These are phyloP conservation scores for Fusarium sp. DNA, from an alignment of 2,329 filamentous ascomycete genomes.

Conservation along the genomic window DNA sequence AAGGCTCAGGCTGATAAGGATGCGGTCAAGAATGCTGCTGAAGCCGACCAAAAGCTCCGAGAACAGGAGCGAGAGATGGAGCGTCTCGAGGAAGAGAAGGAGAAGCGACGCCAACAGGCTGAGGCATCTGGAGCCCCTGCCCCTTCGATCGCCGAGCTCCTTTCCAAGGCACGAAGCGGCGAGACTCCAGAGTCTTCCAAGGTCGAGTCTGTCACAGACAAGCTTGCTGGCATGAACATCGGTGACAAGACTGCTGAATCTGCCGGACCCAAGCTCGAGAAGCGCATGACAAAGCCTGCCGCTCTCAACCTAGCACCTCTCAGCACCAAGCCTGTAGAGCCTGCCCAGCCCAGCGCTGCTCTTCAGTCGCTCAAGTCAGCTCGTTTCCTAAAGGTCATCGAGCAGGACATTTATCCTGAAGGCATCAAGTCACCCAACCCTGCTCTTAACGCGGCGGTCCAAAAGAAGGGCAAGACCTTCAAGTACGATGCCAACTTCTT, in stretches of 20 bases:
- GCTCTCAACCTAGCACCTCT: conserved; percentile 87
- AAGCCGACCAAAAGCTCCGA: conserved; percentile 75
- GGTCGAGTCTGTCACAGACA: conserved; percentile 59
- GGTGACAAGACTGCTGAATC: conserved; percentile 61
- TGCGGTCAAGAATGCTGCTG: conserved; percentile 62
- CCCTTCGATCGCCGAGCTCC: conserved; percentile 65
- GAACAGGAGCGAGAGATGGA: conserved; percentile 82
- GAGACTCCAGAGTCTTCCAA: conserved; percentile 58
- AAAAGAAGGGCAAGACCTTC: conserved; percentile 84
- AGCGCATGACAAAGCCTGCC: conserved; percentile 80
- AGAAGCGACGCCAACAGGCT: conserved; percentile 65
- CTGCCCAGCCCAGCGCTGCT: conserved; percentile 91
- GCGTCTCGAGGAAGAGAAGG: conserved; percentile 78
- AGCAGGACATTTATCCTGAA: conserved; percentile 83
- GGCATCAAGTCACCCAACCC: conserved; percentile 92
- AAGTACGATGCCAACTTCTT: conserved; percentile 97
- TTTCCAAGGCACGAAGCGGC: conserved; percentile 57
- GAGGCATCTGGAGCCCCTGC: conserved; percentile 63
- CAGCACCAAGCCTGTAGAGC: conserved; percentile 88
- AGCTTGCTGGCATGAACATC: conserved; percentile 66
- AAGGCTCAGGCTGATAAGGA: conserved; percentile 65
- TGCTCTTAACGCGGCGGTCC: conserved; percentile 83
- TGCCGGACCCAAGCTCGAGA: conserved; percentile 69
- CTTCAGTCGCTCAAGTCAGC: conserved; percentile 94
- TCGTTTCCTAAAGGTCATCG: conserved; percentile 85